Conservation (phyloP, 1,284 basidiomycete species). For the Cystobasidiaceae sp. region DNA sequence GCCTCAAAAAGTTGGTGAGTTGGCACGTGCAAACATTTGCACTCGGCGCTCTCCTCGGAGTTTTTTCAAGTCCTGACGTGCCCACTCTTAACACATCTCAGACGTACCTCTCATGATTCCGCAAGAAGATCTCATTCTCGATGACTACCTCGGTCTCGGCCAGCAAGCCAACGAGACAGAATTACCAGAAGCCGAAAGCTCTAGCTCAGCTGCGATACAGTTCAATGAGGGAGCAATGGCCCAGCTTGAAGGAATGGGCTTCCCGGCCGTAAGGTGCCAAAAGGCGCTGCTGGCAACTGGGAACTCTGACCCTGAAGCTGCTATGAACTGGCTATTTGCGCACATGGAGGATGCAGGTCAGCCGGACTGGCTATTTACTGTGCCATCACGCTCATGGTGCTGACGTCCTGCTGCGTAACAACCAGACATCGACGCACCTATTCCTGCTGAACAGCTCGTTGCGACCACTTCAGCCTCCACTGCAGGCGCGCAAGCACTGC, state of each 20-base stretch:
- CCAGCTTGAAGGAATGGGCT: constrained; percentile 80
- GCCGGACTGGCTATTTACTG: constrained; percentile 32
- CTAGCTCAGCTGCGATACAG: constrained; percentile 27
- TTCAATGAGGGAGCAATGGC: constrained; percentile 69
- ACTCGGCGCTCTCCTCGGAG: too few relatives aligned
- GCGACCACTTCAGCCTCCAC: constrained; percentile 39
- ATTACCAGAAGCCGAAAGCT: constrained; percentile 59
- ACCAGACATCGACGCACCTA: constrained; percentile 80
- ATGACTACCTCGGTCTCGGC: constrained; percentile 66
- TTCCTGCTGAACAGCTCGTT: constrained; percentile 49
- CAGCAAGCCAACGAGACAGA: constrained; percentile 67
- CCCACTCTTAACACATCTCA: constrained; percentile 44
- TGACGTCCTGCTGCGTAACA: not conserved
- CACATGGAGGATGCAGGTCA: constrained; percentile 91
- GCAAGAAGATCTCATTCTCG: constrained; percentile 57
- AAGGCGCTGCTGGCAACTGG: constrained; percentile 87
- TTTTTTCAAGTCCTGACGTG: too few relatives aligned
- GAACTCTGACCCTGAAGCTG: constrained; percentile 67
- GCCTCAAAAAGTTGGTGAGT: constrained; percentile 80
- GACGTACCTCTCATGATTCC: constrained; percentile 83
- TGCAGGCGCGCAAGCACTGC: constrained; percentile 50
- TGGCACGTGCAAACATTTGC: not conserved
- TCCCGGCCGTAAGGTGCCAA: constrained; percentile 72
- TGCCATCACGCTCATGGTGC: not conserved
- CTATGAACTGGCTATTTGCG: constrained; percentile 92